These are phyloP conservation scores for Byssoonygena ceratinophila DNA, from an alignment of 2,329 filamentous ascomycete species.

Conservation along the genomic window DNA sequence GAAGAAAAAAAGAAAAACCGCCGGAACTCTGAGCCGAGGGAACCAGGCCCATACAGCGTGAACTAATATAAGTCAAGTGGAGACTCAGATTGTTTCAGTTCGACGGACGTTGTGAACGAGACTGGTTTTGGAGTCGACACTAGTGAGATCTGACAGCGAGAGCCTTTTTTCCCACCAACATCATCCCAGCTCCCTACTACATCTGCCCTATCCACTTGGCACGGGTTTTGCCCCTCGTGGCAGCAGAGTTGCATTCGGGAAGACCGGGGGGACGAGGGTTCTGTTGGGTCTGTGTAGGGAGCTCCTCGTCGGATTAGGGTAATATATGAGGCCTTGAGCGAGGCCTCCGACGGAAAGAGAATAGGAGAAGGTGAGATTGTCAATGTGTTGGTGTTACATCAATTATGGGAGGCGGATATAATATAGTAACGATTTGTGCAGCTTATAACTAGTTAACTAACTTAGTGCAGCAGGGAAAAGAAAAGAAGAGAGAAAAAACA, in stretches of 20 bases:
- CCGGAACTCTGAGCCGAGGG: not conserved
- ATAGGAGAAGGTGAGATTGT: too few species aligned
- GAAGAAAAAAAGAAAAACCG: not conserved
- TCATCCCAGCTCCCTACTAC: not conserved
- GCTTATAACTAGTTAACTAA: too few species aligned
- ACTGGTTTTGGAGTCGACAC: not conserved
- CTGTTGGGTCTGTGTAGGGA: too few species aligned
- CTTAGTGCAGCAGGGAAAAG: too few species aligned
- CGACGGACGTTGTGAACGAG: slow-evolving; percentile 2
- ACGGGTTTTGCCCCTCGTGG: not conserved
- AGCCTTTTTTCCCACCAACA: too few species aligned
- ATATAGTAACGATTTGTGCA: too few species aligned
- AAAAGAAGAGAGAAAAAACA: too few species aligned
- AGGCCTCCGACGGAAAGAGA: too few species aligned
- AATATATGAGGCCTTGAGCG: too few species aligned
- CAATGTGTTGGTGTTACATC: too few species aligned
- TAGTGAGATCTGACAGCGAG: not conserved
- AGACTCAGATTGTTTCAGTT: slow-evolving; percentile 1
- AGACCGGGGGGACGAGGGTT: not conserved
- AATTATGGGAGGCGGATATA: too few species aligned
- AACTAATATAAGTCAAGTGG: not conserved
- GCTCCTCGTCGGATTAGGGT: too few species aligned
- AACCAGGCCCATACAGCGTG: not conserved
- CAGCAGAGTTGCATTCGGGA: slow-evolving; percentile 1
- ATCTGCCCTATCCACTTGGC: not conserved